A percentile compares a stretch with the other conserved stretches of the same genome.
Conservation (phyloP, 2,329 filamentous ascomycete genomes). For the Fusarium circinatum region DNA sequence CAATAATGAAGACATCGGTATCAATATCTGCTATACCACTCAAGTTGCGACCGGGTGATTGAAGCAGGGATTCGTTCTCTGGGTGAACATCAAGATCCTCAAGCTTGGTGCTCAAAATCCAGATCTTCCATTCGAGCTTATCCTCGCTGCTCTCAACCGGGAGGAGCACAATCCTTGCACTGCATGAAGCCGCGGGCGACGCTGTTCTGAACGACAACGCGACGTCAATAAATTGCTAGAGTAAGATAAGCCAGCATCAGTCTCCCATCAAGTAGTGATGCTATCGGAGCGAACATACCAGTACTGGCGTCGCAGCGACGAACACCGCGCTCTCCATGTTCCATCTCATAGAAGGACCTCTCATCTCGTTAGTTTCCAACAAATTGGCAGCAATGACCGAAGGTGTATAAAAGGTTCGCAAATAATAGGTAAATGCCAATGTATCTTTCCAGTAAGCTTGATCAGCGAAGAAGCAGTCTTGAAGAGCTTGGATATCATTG, state of each 20-base stretch:
- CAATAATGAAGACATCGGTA: conserved; percentile 22
- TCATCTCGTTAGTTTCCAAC: neutral
- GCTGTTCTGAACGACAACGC: conserved; percentile 8
- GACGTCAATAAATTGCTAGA: conserved; percentile 25
- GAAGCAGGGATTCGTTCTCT: conserved; percentile 9
- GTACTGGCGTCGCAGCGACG: conserved; percentile 12
- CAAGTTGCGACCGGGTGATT: neutral
- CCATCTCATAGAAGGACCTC: neutral
- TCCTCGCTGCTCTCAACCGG: neutral
- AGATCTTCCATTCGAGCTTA: conserved; percentile 18
- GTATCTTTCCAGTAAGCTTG: conserved; percentile 33
- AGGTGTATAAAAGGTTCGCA: conserved; percentile 14
- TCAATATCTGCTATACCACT: neutral
- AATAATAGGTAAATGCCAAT: conserved; percentile 25
- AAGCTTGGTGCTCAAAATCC: conserved; percentile 30
- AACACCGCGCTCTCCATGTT: conserved; percentile 20
- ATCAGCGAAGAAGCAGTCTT: conserved; percentile 5
- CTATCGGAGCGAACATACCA: neutral
- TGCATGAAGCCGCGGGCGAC: conserved; percentile 2
- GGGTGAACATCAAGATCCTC: conserved; percentile 13
- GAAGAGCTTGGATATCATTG: neutral
- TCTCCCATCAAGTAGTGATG: rapidly evolving
- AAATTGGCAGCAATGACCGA: neutral
- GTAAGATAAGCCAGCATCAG: neutral
- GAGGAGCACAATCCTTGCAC: conserved; percentile 7